Evolutionary conservation across 1,284 basidiomycete species (phyloP).

Genomic region (Ustilago cynodontis): DNA sequence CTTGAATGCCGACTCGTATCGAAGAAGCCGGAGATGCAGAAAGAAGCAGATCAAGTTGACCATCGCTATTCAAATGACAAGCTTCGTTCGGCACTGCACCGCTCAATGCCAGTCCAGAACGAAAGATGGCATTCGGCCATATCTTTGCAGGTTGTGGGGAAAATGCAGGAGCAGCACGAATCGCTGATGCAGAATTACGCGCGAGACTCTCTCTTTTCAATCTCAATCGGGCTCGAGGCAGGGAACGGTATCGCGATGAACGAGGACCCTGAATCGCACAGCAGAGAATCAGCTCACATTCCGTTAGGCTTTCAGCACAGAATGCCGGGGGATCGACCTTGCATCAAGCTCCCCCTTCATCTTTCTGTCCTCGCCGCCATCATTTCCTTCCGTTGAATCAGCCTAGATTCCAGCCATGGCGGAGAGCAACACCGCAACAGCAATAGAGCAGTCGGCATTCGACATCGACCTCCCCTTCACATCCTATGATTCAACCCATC

Average conservation of each 20-base stretch:
- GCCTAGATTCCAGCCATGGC: not conserved
- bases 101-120: not conserved
- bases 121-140: not conserved
- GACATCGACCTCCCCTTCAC: conserved; percentile 51
- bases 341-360: not conserved
- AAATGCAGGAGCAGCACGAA: conserved; percentile 8
- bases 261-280: not conserved
- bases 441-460: conserved; percentile 16
- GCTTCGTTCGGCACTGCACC: conserved; percentile 6
- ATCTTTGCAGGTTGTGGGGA: conserved; percentile 11
- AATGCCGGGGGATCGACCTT: not conserved
- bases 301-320: not conserved
- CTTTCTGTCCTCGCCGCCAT: not conserved
- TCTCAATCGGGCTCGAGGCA: not conserved
- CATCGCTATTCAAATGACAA: not conserved
- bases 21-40: conserved; percentile 22
- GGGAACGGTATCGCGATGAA: not conserved
- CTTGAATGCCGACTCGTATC: not conserved
- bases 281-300: conserved; percentile 9
- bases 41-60: not conserved
- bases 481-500: conserved; percentile 30
- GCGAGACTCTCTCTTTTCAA: not conserved
- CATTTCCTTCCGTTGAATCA: not conserved
- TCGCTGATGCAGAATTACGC: not conserved
- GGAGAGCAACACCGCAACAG: not conserved